Base-by-base conservation (phyloP, 768 basidiomycete genomes). In the Agaricus blazei region DNA sequence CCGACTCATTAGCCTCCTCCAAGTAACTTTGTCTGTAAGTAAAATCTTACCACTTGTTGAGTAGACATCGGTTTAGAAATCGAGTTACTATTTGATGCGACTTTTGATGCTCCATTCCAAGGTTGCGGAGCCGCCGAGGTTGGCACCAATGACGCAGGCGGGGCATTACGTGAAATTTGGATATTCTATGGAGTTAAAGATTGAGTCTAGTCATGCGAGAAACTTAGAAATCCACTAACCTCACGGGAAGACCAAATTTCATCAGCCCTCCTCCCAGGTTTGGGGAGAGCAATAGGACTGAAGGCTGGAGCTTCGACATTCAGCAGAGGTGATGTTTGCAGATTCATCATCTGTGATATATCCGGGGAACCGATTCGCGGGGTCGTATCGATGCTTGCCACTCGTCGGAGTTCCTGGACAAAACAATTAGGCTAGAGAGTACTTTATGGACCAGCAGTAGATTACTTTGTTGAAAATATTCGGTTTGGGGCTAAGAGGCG, bases 261-360 rank as follows among this genome's bases (percentile, higher is more conserved):
- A 31, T 72, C 69, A 3, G 68, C 62, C n/a, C 62, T 59, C 27
- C 59, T 58, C 34, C 68, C 69, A 23, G 73, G 73, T n/a, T 62
- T 66, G 4, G 71, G 69, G 9, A 74, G 66, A 12, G 57, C 54
- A 3, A 63, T 60, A 5, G 73, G 69, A 38, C 68, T 72, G 55
- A 71, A 72, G 5, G 63, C 53, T 8, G 72, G 72, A n/a, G 67
- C 58, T 36, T 63, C 63, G 5, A 71, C 71, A 29, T 70, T 67
- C 11, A 65, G 61, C 19, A 74, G 58, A 1, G 73, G 72, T 23
- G 72, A 73, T 34, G 60, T 52, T 29, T 55, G 54, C 34, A 31
- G 27, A 26, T 42, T 46, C 40, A 55, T 14, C 40, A 49, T 55
- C 37, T 54, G 52, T n/a, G 52, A 54, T 11, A 54, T 54, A n/a